Base-by-base conservation (phyloP, 176 grass and related monocot genomes). In the Oryza longistaminata region DNA sequence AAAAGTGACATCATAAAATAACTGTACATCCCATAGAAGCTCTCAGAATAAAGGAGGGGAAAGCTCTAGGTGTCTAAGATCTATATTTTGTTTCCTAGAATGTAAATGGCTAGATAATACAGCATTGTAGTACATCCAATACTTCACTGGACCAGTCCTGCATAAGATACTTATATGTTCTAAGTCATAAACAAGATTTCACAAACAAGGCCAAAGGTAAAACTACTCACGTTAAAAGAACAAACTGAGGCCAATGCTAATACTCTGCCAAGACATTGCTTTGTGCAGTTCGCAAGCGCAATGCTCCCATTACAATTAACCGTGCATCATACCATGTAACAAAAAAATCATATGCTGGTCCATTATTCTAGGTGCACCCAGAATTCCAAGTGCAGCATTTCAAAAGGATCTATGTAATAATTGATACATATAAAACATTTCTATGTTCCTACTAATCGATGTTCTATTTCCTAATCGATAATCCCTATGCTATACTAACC, bases 351-450 rank as follows among this genome's bases (percentile, higher is more conserved):
- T 48, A 74, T 48, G 25, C 3, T 74, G 49, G 9, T 50, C n/a
- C 43, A 73, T 48, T 75, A 75, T 16, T 75, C 61, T 53, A 53
- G 13, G 71, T 78, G 39, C 24, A 13, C 9, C 40, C 35, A 76
- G 64, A 71, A 71, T 64, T 27, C 34, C 2, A 64, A 62, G 25
- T 61, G 66, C 11, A 29, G 29, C 71, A n/a, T 52, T 73, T 66
- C 69, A 66, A 42, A 80, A 27, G 16, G 14, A 80, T 15, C 29
- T 73, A 73, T 40, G 16, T 68, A 19, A 66, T 21, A 52, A 6
- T 79, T 64, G 9, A 82, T 70, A 65, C 26, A 82, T 46, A 52
- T 34, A 49, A 88, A 70, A 11, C 33, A 40, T 45, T 9, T 7
- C 39, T n/a, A 39, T 33, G 50, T 45, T 33, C 16, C 31, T 33